Percentiles rank a stretch among this genome's conserved stretches.
phyloP scores from a whole-genome alignment of 2,329 filamentous ascomycete species.

The Epicoccum nigrum region DNA sequence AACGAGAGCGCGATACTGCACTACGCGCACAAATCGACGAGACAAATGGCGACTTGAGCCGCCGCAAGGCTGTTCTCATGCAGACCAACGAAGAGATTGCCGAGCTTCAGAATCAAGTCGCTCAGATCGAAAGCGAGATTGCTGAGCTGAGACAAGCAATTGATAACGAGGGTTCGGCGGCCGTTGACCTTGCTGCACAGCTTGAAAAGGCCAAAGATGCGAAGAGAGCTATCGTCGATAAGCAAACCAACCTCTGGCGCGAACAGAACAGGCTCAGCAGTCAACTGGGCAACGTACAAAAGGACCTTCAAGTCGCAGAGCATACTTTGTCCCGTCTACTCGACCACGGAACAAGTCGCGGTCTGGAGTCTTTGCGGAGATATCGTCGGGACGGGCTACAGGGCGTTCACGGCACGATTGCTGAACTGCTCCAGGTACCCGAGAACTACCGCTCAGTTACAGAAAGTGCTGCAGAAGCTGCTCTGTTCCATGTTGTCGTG shows the following conservation, averaged over 20 bases:
- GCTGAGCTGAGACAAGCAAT: constrained; percentile 72
- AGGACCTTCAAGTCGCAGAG: constrained; percentile 80
- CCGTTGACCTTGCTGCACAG: constrained; percentile 73
- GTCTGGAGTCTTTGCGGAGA: constrained; percentile 83
- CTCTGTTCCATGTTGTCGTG: constrained; percentile 94
- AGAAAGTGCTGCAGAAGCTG: constrained; percentile 90
- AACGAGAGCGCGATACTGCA: constrained; percentile 85
- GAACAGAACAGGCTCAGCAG: constrained; percentile 88
- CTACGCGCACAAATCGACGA: constrained; percentile 81
- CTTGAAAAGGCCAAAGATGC: constrained; percentile 78
- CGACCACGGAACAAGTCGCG: constrained; percentile 85
- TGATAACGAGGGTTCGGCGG: constrained; percentile 77
- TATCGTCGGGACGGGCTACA: constrained; percentile 80
- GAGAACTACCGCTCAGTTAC: constrained; percentile 87
- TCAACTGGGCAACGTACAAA: constrained; percentile 74
- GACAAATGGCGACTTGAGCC: constrained; percentile 74
- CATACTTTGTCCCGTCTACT: constrained; percentile 80
- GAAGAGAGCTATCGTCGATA: constrained; percentile 79
- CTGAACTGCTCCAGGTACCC: constrained; percentile 86
- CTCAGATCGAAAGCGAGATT: constrained; percentile 74
- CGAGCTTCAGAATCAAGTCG: constrained; percentile 73
- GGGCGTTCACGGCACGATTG: constrained; percentile 89
- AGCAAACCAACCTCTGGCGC: constrained; percentile 84
- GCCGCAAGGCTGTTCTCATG: constrained; percentile 82
- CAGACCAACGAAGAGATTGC: constrained; percentile 84